Conservation (phyloP, 768 basidiomycete species). For the Trametes villosa region DNA sequence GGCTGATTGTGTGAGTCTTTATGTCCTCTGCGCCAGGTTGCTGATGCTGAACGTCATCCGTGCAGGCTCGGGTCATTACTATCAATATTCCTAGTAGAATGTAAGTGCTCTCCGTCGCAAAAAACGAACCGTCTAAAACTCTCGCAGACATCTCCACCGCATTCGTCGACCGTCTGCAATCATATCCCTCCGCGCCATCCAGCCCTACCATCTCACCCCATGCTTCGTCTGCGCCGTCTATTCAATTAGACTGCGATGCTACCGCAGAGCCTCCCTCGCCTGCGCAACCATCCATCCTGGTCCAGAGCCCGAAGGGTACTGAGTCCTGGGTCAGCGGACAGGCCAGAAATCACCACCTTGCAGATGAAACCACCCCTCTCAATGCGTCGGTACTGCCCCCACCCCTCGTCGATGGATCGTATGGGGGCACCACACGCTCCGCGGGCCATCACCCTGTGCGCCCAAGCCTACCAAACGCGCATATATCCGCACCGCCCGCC, state of each 20-base stretch:
- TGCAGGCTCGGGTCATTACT: slow-evolving; percentile 65
- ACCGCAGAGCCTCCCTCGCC: background rate
- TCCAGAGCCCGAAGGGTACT: slow-evolving; percentile 1
- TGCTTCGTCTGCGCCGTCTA: slow-evolving; percentile 16
- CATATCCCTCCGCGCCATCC: slow-evolving; percentile 51
- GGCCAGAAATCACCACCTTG: background rate
- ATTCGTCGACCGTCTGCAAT: slow-evolving; percentile 73
- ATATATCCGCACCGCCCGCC: slow-evolving; percentile 7
- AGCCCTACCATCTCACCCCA: slow-evolving; percentile 27
- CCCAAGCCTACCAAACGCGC: background rate
- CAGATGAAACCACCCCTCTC: background rate
- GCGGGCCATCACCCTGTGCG: background rate
- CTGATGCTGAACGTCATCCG: slow-evolving; percentile 2
- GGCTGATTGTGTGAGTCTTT: slow-evolving; percentile 68
- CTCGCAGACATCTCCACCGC: slow-evolving; percentile 69
- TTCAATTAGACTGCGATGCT: slow-evolving; percentile 3
- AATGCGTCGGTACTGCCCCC: background rate
- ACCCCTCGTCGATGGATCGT: background rate
- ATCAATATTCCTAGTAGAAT: slow-evolving; percentile 79
- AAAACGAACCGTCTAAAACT: background rate
- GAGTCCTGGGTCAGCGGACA: background rate
- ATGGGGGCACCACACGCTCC: background rate
- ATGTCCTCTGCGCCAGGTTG: background rate
- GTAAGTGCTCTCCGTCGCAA: slow-evolving; percentile 43
- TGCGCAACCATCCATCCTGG: slow-evolving; percentile 7